Evolutionary conservation across 108 stramenopile species (phyloP), one percentile per base, ranked within the genome.

Genomic region (Cyclotella choctawhatcheeana): DNA sequence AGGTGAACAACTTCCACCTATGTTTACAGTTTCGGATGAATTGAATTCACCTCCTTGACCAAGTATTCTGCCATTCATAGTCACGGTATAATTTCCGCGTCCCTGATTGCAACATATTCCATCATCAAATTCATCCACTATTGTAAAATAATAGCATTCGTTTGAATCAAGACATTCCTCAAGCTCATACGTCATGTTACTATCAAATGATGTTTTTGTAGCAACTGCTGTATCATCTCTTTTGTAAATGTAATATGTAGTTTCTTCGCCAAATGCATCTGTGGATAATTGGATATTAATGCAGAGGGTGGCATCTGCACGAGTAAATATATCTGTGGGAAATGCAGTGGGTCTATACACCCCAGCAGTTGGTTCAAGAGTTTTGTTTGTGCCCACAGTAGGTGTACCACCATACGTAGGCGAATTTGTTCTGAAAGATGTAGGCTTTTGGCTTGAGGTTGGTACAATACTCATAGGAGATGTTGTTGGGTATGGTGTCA

Each of bases 201-300:
- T 48, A 12, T 31, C 33, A 24, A 50, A 66, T 21, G 48, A 48
- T 22, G 24, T 66, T 3, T 33, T 5, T 12, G 64, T 50, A 18
- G 30, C 6, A 10, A 66, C 48, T 2, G 34, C 3, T 30, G 25
- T 35, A 26, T 33, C 26, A 32, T 66, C 44, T 20, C 16, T 51
- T 22, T 66, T 33, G 48, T 44, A 24, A 31, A 66, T 48, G 7
- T 47, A 31, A 45, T 24, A 66, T 3, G 40, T 51, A 8, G 64
- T 66, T 27, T 66, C 64, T 25, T 50, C 30, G 7, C 64, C 64
- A 26, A 66, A 66, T 27, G 64, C 64, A 51, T 66, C 64, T 48
- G 64, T 66, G 3, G 31, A 14, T 27, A 56, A 26, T 66, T 27
- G 12, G 47, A 66, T 48, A 25, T 48, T 50, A 12, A 66, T 50